These are phyloP conservation scores for Coemansia sp. DNA, from an alignment of 192 early-diverging fungal genomes.

Conservation along the genomic window DNA sequence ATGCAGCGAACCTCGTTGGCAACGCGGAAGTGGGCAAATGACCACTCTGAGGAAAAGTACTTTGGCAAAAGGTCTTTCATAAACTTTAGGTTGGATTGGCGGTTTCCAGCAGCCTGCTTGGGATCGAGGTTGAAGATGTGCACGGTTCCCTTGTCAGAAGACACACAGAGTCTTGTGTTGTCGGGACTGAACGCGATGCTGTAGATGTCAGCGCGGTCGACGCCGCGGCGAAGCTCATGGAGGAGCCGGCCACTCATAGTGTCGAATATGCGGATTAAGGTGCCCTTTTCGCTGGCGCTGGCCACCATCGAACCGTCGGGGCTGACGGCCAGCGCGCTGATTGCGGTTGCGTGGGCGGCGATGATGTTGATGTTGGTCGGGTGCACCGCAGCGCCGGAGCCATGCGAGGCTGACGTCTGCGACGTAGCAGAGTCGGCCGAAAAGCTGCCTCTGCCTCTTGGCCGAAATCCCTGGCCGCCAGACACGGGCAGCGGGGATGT, in stretches of 20 bases:
- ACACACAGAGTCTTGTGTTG: conserved; percentile 75
- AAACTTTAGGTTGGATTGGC: conserved; percentile 62
- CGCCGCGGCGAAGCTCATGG: conserved; percentile 84
- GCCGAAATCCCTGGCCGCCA: conserved; percentile 26
- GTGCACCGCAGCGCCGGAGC: conserved; percentile 58
- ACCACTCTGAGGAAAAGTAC: conserved; percentile 95
- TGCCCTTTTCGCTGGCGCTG: conserved; percentile 86
- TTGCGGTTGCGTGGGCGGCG: conserved; percentile 62
- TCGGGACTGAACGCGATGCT: conserved; percentile 84
- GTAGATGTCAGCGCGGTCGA: conserved; percentile 86
- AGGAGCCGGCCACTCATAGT: conserved; percentile 68
- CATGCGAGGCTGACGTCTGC: conserved; percentile 60
- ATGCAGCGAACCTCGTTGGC: conserved; percentile 77
- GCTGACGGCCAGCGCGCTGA: conserved; percentile 79
- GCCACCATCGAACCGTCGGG: conserved; percentile 57
- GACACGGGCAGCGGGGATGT: conserved; percentile 1
- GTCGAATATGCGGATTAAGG: conserved; percentile 88
- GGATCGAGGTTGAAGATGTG: conserved; percentile 88
- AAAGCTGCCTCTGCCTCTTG: conserved; percentile 44
- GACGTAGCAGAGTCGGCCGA: conserved; percentile 33
- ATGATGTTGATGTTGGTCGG: conserved; percentile 59
- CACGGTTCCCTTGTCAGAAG: conserved; percentile 90
- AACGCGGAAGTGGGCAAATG: conserved; percentile 84
- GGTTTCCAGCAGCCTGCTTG: conserved; percentile 50
- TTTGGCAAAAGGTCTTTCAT: conserved; percentile 86